A percentile compares a stretch with the other conserved stretches of the same genome.
Conservation (phyloP, 805 yeast species). For the Metschnikowia similis region DNA sequence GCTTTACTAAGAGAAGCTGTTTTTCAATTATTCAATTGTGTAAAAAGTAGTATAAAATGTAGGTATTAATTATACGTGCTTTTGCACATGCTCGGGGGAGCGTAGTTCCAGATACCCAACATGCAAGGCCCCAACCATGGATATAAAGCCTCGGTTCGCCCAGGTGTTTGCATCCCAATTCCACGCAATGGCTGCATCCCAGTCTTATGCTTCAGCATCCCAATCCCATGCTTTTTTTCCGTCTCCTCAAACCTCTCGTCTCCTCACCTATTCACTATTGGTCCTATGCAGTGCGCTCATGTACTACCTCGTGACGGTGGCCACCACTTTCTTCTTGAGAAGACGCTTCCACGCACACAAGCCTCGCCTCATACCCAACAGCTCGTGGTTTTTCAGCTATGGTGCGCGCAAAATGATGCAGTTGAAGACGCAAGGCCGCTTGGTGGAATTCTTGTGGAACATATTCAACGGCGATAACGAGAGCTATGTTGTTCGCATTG, state of each 20-base stretch:
- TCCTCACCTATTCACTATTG: background rate
- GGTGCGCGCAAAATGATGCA: background rate
- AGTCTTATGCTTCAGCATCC: too few species aligned
- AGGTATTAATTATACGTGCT: background rate
- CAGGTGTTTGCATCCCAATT: background rate
- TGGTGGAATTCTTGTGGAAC: conserved; percentile 8
- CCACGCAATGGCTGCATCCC: too few species aligned
- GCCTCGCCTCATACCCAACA: background rate
- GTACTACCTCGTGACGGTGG: background rate
- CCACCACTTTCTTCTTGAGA: background rate
- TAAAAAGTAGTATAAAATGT: too few species aligned
- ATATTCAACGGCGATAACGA: conserved; percentile 7
- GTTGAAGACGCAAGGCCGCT: conserved; percentile 6
- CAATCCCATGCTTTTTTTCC: too few species aligned
- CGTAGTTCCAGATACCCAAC: background rate
- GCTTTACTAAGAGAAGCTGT: background rate
- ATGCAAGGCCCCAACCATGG: background rate
- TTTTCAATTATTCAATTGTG: too few species aligned
- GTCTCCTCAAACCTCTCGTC: too few species aligned
- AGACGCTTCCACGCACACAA: background rate
- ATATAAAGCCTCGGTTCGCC: background rate
- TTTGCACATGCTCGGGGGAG: background rate
- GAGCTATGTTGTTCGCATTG: conserved; percentile 6
- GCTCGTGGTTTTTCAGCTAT: background rate
- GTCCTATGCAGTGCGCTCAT: background rate